phyloP scores from a whole-genome alignment of 441 rosid genomes.

The Biscutella laevigata region DNA sequence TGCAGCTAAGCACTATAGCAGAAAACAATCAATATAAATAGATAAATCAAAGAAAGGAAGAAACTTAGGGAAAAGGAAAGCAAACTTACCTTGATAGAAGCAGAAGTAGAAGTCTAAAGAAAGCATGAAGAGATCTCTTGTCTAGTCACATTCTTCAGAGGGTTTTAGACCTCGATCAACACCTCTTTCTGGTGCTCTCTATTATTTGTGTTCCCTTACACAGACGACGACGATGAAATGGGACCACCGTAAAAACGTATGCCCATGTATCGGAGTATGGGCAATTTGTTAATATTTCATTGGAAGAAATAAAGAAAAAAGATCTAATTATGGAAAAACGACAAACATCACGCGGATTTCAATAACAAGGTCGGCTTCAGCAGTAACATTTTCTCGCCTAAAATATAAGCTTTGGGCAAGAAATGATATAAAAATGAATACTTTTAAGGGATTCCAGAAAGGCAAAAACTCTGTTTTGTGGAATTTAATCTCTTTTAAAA shows the following conservation, averaged over 20 bases:
- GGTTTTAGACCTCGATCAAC: slow-evolving; percentile 17
- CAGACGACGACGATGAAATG: slow-evolving; percentile 24
- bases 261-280: slow-evolving; percentile 23
- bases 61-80: slow-evolving; percentile 22
- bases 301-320: not conserved
- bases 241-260: slow-evolving; percentile 25
- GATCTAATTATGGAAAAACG: slow-evolving; percentile 1
- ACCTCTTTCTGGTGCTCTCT: slow-evolving; percentile 15
- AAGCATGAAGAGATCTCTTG: slow-evolving; percentile 24
- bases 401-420: not conserved
- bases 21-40: slow-evolving; percentile 2
- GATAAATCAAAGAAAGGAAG: not conserved
- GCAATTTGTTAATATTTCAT: slow-evolving; percentile 1
- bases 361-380: slow-evolving; percentile 22
- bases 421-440: not conserved
- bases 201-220: slow-evolving; percentile 26
- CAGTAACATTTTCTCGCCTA: slow-evolving; percentile 15
- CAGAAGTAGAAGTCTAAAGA: slow-evolving; percentile 10
- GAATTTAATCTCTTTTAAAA: not conserved
- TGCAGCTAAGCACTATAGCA: not conserved
- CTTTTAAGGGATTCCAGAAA: not conserved
- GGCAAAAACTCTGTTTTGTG: not conserved
- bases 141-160: slow-evolving; percentile 12
- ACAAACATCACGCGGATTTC: slow-evolving; percentile 3
- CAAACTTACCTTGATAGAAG: slow-evolving; percentile 15